Evolutionary conservation across 371 early-diverging fungal species (phyloP).

Genomic region (Conidiobolus incongruus): DNA sequence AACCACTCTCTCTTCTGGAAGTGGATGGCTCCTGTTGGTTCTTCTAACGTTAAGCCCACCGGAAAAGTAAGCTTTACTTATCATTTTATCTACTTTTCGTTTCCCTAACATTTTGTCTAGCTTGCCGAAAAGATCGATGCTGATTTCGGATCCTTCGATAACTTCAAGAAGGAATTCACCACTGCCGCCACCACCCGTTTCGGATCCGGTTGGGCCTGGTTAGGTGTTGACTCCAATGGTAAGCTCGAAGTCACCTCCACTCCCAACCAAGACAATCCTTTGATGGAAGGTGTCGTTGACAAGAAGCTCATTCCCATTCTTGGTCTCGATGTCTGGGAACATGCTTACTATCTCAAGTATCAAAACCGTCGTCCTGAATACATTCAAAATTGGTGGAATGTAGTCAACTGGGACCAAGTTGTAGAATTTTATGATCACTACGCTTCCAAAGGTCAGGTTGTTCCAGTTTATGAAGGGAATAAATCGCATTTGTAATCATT

Average conservation of each 20-base stretch:
- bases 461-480: too few species aligned
- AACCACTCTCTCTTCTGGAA: conserved; percentile 5
- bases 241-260: conserved; percentile 12
- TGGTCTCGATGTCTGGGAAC: conserved; percentile 24
- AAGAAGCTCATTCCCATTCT: conserved; percentile 13
- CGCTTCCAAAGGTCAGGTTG: too few species aligned
- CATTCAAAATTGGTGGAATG: conserved; percentile 17
- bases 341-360: conserved; percentile 25
- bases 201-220: conserved; percentile 24
- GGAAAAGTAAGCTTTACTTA: too few species aligned
- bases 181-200: conserved; percentile 10
- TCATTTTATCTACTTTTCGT: neutral
- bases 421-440: conserved; percentile 5
- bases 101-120: neutral
- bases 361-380: conserved; percentile 12
- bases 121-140: neutral
- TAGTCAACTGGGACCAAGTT: conserved; percentile 16
- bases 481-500: too few species aligned
- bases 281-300: conserved; percentile 7
- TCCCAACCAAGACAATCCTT: conserved; percentile 18
- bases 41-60: conserved; percentile 1
- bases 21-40: conserved; percentile 5
- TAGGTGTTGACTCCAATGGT: conserved; percentile 4
- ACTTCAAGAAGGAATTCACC: conserved; percentile 13
- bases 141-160: conserved; percentile 12